Conservation (phyloP, 352 stramenopile species). For the Pythium monospermum region DNA sequence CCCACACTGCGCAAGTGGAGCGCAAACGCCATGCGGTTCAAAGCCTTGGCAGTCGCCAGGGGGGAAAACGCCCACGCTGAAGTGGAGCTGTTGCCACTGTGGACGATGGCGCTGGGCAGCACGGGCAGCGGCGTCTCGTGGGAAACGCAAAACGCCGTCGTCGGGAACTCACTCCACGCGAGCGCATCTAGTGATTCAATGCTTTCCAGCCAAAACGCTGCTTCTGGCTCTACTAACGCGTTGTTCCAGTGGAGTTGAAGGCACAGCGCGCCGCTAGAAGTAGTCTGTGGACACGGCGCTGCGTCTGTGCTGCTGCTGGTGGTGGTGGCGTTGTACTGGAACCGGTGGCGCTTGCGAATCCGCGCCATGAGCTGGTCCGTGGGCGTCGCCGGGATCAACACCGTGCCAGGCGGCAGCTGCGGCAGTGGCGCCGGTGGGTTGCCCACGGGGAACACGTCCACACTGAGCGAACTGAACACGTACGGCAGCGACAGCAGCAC, state of each 20-base stretch:
- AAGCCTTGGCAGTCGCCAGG: conserved; percentile 1
- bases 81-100: conserved; percentile 17
- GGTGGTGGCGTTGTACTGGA: conserved; percentile 27
- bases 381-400: conserved; percentile 27
- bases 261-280: conserved; percentile 21
- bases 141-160: conserved; percentile 23
- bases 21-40: conserved; percentile 34
- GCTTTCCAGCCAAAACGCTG: conserved; percentile 49
- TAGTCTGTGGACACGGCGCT: neutral
- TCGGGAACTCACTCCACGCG: conserved; percentile 39
- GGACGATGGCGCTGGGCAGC: conserved; percentile 23
- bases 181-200: conserved; percentile 38
- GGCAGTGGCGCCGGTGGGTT: conserved; percentile 27
- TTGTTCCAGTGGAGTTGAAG: conserved; percentile 47
- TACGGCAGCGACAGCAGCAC: conserved; percentile 30
- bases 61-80: conserved; percentile 39
- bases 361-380: conserved; percentile 26
- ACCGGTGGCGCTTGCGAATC: conserved; percentile 37
- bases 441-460: conserved; percentile 33
- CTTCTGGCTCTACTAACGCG: conserved; percentile 13
- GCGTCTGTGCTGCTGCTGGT: neutral
- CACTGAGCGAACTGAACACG: conserved; percentile 39
- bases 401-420: conserved; percentile 7
- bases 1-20: conserved; percentile 37
- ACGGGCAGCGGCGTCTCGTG: conserved; percentile 16